These are phyloP conservation scores for Ophiostoma quercus DNA, from an alignment of 2,329 filamentous ascomycete species.

Conservation along the genomic window DNA sequence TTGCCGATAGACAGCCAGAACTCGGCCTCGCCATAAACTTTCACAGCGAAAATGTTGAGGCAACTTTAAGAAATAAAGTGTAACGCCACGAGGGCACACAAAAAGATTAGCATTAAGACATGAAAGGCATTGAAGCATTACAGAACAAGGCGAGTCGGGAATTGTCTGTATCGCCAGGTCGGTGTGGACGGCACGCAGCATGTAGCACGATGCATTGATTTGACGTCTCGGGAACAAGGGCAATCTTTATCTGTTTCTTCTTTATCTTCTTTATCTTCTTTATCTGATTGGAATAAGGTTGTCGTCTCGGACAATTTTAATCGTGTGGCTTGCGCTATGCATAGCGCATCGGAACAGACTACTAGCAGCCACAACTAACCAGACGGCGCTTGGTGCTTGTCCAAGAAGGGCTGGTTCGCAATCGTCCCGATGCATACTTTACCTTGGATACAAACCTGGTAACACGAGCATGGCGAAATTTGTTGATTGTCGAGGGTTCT, in stretches of 20 bases:
- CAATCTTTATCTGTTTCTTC: slow-evolving; percentile 6
- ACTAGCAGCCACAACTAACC: slow-evolving; percentile 3
- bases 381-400: slow-evolving; percentile 6
- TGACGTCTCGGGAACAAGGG: background rate
- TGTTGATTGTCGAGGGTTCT: background rate
- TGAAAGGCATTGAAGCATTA: background rate
- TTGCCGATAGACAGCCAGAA: slow-evolving; percentile 46
- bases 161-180: background rate
- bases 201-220: slow-evolving; percentile 1
- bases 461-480: background rate
- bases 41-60: slow-evolving; percentile 35
- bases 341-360: slow-evolving; percentile 1
- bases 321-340: slow-evolving; percentile 9
- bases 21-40: slow-evolving; percentile 39
- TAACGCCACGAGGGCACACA: background rate
- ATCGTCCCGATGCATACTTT: background rate
- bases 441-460: background rate
- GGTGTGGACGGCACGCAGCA: background rate
- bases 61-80: slow-evolving; percentile 16
- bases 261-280: background rate
- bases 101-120: background rate
- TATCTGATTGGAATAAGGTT: background rate
- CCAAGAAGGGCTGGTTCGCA: background rate
- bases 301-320: background rate
- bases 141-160: background rate